phyloP scores from a whole-genome alignment of 2,329 filamentous ascomycete genomes.

The Aspergillus pseudonomiae region DNA sequence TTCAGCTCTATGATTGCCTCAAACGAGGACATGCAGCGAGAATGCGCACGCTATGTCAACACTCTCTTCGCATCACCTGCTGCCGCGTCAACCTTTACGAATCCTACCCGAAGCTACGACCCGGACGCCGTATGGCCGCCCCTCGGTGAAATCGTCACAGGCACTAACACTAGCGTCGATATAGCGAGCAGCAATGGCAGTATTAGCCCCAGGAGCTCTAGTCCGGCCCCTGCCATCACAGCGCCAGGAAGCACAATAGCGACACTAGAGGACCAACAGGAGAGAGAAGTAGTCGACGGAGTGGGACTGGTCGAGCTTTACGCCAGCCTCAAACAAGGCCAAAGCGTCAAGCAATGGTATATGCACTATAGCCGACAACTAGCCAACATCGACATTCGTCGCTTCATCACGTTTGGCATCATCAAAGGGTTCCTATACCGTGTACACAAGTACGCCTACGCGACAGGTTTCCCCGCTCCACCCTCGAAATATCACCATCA shows the following conservation, averaged over 20 bases:
- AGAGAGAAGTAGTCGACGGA: slow-evolving; percentile 42
- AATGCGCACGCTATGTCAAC: slow-evolving; percentile 84
- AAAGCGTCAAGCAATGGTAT: slow-evolving; percentile 86
- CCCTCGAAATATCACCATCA: slow-evolving; percentile 26
- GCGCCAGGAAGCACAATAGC: slow-evolving; percentile 10
- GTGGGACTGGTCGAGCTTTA: slow-evolving; percentile 75
- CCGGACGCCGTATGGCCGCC: slow-evolving; percentile 49
- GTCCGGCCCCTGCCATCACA: slow-evolving; percentile 17
- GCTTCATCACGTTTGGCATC: slow-evolving; percentile 92
- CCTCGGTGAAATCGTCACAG: slow-evolving; percentile 31
- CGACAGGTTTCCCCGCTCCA: slow-evolving; percentile 38
- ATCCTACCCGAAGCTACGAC: slow-evolving; percentile 28
- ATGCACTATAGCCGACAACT: slow-evolving; percentile 73
- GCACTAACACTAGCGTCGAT: slow-evolving; percentile 18
- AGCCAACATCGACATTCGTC: slow-evolving; percentile 78
- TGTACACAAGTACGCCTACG: slow-evolving; percentile 85
- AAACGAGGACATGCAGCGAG: slow-evolving; percentile 77
- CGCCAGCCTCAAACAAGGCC: slow-evolving; percentile 78
- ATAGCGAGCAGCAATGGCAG: slow-evolving; percentile 18
- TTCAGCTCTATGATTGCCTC: slow-evolving; percentile 75
- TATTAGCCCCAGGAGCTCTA: slow-evolving; percentile 14
- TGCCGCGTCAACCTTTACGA: slow-evolving; percentile 21
- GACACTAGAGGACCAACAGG: slow-evolving; percentile 7
- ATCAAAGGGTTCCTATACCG: slow-evolving; percentile 95
- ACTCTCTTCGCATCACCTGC: slow-evolving; percentile 45